These are phyloP conservation scores for Puccinia hordei DNA, from an alignment of 1,284 basidiomycete genomes.

Conservation along the genomic window DNA sequence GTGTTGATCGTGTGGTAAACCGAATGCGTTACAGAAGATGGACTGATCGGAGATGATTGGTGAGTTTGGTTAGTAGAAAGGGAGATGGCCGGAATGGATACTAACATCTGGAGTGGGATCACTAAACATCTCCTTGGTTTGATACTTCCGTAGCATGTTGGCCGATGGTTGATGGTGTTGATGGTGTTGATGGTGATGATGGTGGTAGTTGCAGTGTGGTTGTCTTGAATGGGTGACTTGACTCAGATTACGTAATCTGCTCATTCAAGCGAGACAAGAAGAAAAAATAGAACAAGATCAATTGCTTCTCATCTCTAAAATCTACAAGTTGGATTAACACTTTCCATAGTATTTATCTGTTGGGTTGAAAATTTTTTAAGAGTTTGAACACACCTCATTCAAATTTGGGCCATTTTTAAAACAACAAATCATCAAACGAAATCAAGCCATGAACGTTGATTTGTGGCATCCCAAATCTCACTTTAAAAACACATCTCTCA, in stretches of 20 bases:
- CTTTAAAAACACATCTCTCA: too few species aligned
- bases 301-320: too few species aligned
- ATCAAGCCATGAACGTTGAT: too few species aligned
- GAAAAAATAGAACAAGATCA: too few species aligned
- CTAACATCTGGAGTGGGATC: slow-evolving; percentile 50
- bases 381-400: too few species aligned
- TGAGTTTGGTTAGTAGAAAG: background rate
- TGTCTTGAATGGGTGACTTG: background rate
- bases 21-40: slow-evolving; percentile 50
- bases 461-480: too few species aligned
- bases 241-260: background rate
- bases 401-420: too few species aligned
- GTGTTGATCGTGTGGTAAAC: slow-evolving; percentile 48
- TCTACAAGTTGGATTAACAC: too few species aligned
- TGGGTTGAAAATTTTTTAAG: too few species aligned
- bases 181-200: background rate
- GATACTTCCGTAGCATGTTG: slow-evolving; percentile 40
- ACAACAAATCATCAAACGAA: too few species aligned
- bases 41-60: slow-evolving; percentile 4
- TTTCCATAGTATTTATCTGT: too few species aligned
- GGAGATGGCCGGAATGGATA: background rate
- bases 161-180: too few species aligned
- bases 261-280: background rate
- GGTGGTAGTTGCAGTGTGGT: background rate
- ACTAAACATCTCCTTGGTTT: slow-evolving; percentile 50